These are phyloP conservation scores for Ceratocystis colombiana DNA, from an alignment of 2,329 filamentous ascomycete species.

Conservation along the genomic window DNA sequence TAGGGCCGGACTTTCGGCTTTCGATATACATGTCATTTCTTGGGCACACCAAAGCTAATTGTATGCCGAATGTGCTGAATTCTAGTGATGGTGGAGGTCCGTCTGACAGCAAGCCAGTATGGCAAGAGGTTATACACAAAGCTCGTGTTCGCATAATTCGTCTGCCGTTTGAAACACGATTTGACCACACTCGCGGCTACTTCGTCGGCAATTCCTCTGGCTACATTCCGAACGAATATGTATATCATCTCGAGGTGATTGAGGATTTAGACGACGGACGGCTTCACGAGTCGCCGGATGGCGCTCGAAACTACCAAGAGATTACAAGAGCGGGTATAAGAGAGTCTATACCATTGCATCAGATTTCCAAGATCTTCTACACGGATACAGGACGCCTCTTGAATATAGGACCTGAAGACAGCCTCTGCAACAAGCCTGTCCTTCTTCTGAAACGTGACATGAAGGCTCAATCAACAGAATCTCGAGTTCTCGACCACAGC, in stretches of 20 bases:
- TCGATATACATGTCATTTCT: constrained; percentile 94
- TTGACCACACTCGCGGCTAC: constrained; percentile 10
- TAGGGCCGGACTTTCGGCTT: constrained; percentile 75
- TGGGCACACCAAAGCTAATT: constrained; percentile 49
- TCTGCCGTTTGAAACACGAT: constrained; percentile 38
- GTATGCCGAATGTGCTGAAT: not conserved
- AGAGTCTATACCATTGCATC: constrained; percentile 44
- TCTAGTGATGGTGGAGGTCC: not conserved
- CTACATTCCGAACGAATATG: constrained; percentile 41
- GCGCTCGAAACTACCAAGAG: constrained; percentile 34
- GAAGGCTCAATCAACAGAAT: constrained; percentile 34
- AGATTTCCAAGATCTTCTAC: constrained; percentile 84
- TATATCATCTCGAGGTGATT: constrained; percentile 70
- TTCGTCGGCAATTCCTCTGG: not conserved
- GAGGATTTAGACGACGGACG: constrained; percentile 63
- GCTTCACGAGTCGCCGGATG: constrained; percentile 38
- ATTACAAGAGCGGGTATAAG: constrained; percentile 40
- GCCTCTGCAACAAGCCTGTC: constrained; percentile 34
- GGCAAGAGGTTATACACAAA: constrained; percentile 97
- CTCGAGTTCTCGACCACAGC: not conserved
- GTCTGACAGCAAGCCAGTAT: constrained; percentile 52
- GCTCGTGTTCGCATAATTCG: constrained; percentile 70
- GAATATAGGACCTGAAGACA: constrained; percentile 51
- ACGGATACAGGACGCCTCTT: constrained; percentile 82
- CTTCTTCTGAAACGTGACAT: constrained; percentile 32